These are phyloP conservation scores for Chlamydomonas sphaeroides DNA, from an alignment of 139 green algal genomes.

Conservation along the genomic window DNA sequence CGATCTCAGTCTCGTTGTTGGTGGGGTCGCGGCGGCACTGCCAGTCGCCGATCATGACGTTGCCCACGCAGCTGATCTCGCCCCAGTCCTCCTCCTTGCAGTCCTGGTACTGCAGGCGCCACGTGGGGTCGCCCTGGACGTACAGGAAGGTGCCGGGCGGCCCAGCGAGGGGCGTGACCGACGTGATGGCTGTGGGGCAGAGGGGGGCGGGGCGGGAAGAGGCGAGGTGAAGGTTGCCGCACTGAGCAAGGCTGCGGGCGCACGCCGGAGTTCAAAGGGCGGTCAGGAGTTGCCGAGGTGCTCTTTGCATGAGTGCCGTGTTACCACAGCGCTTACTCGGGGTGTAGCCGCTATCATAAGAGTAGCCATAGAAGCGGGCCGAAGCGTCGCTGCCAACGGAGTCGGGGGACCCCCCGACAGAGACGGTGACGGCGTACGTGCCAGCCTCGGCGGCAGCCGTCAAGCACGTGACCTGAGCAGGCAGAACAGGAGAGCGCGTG, in stretches of 20 bases:
- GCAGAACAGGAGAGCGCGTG: no score
- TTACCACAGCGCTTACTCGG: no score
- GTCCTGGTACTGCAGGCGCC: conserved; percentile 7
- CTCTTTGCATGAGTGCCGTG: no score
- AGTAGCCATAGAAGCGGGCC: no score
- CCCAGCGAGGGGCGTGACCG: not conserved
- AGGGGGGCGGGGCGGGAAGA: not conserved
- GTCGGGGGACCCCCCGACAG: no score
- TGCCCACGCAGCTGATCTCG: conserved; percentile 8
- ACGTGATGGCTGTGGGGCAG: not conserved
- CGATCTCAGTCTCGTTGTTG: not conserved
- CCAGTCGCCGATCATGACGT: conserved; percentile 33
- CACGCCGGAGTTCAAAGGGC: not conserved
- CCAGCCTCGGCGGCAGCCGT: no score
- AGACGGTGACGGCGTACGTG: no score
- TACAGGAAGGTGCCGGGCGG: not conserved
- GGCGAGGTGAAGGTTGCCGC: not conserved
- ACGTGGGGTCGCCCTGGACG: conserved; percentile 20
- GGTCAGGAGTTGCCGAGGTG: no score
- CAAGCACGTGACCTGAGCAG: no score
- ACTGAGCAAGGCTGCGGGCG: not conserved
- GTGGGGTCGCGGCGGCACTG: conserved; percentile 13
- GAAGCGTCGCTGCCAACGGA: no score
- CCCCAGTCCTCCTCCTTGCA: not conserved
- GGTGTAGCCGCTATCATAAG: no score